Conservation (phyloP, 1,284 basidiomycete genomes). For the Calocybe gambosa region DNA sequence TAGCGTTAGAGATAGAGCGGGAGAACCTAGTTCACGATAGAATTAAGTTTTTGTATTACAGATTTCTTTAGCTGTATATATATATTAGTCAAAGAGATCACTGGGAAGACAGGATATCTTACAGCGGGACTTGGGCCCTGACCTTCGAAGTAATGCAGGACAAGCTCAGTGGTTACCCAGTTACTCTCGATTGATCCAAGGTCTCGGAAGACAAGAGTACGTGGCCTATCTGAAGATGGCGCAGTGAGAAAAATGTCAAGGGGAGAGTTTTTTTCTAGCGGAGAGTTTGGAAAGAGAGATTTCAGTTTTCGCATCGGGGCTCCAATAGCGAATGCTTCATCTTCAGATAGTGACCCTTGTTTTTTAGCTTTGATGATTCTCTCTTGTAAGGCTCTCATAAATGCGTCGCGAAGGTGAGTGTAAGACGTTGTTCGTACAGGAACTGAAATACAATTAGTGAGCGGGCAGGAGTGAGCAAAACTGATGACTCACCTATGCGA, state of each 20-base stretch:
- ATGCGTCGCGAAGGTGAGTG: conserved; percentile 80
- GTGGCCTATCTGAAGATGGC: conserved; percentile 42
- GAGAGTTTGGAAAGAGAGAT: conserved; percentile 67
- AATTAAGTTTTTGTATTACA: conserved; percentile 12
- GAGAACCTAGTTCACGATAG: conserved; percentile 12
- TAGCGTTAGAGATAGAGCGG: not conserved
- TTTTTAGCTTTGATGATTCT: conserved; percentile 55
- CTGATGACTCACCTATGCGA: conserved; percentile 51
- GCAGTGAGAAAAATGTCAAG: conserved; percentile 64
- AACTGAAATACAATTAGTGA: conserved; percentile 37
- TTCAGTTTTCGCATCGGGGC: conserved; percentile 68
- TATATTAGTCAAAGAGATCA: conserved; percentile 4
- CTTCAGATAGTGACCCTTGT: conserved; percentile 46
- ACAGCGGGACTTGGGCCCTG: conserved; percentile 67
- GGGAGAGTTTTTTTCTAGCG: conserved; percentile 57
- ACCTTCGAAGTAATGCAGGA: conserved; percentile 70
- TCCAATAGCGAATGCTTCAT: conserved; percentile 50
- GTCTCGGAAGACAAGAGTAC: conserved; percentile 63
- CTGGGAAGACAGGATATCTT: conserved; percentile 22
- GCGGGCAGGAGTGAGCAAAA: not conserved
- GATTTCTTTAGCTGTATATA: conserved; percentile 16
- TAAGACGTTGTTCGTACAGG: conserved; percentile 79
- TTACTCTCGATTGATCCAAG: conserved; percentile 63
- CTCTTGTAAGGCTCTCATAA: conserved; percentile 68
- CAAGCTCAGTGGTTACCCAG: conserved; percentile 70